Evolutionary conservation across 331 rosid genomes (phyloP).

Genomic region (Ulmus americana): DNA sequence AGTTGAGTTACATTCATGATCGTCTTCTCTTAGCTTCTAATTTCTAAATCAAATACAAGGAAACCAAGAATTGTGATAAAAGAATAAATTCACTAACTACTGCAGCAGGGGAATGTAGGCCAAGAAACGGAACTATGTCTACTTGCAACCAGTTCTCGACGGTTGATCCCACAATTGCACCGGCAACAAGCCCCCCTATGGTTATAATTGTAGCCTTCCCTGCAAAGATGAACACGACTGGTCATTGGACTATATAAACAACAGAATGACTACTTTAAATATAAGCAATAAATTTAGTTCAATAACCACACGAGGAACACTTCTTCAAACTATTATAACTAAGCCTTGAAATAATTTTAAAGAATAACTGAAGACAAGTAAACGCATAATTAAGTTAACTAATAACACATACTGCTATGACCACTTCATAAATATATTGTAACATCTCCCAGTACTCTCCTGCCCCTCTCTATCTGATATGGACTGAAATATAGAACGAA

Average conservation of each 20-base stretch:
- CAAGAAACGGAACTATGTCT: slow-evolving; percentile 89
- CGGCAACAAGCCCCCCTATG: slow-evolving; percentile 86
- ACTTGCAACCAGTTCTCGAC: slow-evolving; percentile 97
- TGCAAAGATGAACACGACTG: slow-evolving; percentile 32
- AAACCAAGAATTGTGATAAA: slow-evolving; percentile 78
- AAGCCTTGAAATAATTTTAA: neutral
- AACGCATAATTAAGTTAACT: neutral
- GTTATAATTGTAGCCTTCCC: slow-evolving; percentile 88
- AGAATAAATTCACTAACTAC: slow-evolving; percentile 77
- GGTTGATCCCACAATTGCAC: slow-evolving; percentile 84
- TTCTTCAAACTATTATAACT: neutral
- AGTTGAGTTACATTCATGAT: slow-evolving; percentile 28
- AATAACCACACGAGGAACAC: neutral
- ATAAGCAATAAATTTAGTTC: neutral
- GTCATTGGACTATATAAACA: neutral
- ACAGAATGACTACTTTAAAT: neutral
- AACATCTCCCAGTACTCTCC: slow-evolving; percentile 3
- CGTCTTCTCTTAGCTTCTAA: slow-evolving; percentile 18
- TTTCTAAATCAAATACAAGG: slow-evolving; percentile 72
- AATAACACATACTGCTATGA: neutral
- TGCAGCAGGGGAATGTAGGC: slow-evolving; percentile 90
- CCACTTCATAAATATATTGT: neutral
- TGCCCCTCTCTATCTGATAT: slow-evolving; percentile 19
- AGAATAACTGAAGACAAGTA: neutral
- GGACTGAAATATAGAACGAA: slow-evolving; percentile 7